A percentile compares a stretch with the other conserved stretches of the same genome.
Evolutionary conservation across 768 basidiomycete species (phyloP).

Genomic region (Roridomyces roridus): DNA sequence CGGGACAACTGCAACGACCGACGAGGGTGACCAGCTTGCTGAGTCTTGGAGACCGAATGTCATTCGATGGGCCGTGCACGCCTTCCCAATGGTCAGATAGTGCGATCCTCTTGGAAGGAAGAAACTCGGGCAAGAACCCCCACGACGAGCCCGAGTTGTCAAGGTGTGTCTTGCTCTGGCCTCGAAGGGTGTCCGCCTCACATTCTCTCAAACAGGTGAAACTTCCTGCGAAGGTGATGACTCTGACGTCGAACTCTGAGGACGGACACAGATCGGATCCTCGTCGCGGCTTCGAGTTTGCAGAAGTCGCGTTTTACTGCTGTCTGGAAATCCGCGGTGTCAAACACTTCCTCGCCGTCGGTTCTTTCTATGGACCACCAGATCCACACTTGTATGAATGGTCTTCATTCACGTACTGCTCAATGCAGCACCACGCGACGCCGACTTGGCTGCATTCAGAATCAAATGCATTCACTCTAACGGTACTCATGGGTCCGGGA

Average conservation of each 20-base stretch:
- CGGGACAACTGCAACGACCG: neutral
- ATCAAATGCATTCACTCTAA: neutral
- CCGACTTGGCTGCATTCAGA: neutral
- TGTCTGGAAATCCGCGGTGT: neutral
- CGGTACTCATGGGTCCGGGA: constrained; percentile 8
- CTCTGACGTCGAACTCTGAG: too few relatives aligned
- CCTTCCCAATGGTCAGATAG: neutral
- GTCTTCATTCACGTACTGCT: neutral
- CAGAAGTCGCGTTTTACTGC: neutral
- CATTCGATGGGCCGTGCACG: neutral
- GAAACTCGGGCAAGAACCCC: neutral
- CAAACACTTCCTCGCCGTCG: neutral
- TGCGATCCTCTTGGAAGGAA: neutral
- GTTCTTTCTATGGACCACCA: constrained; percentile 1
- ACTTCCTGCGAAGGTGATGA: neutral
- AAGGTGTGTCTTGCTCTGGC: neutral
- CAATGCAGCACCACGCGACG: neutral
- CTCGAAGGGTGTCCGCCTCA: neutral
- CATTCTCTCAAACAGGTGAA: neutral
- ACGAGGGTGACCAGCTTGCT: neutral
- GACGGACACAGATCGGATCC: too few relatives aligned
- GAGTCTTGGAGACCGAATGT: neutral
- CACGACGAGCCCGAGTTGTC: neutral
- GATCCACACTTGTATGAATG: neutral
- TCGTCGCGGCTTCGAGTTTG: neutral